phyloP scores from a whole-genome alignment of 257 asterid genomes.

The Gentiana dahurica region DNA sequence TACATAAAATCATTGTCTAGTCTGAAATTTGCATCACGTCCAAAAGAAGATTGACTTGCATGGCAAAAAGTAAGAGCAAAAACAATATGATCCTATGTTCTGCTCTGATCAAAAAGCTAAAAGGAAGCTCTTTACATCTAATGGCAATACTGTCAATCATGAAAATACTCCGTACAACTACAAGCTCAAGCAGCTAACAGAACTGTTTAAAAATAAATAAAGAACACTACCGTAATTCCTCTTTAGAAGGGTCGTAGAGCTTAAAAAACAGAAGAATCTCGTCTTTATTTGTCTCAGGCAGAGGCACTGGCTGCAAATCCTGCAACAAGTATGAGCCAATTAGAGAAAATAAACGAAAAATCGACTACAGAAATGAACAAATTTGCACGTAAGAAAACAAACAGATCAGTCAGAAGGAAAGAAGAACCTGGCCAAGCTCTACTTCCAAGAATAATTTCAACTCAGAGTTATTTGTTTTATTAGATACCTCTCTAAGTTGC shows the following conservation, averaged over 20 bases:
- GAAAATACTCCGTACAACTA: too few species aligned
- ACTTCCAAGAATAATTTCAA: constrained; percentile 69
- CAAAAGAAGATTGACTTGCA: too few species aligned
- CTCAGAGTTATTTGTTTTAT: constrained; percentile 60
- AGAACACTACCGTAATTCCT: constrained; percentile 40
- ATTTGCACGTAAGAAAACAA: not conserved
- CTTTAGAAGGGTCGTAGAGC: constrained; percentile 61
- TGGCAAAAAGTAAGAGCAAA: too few species aligned
- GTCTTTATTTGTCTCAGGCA: constrained; percentile 54
- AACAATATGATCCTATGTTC: too few species aligned
- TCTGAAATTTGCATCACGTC: too few species aligned
- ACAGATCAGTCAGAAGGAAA: constrained; percentile 2
- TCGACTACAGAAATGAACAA: not conserved
- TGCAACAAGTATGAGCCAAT: constrained; percentile 6
- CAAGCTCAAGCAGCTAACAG: too few species aligned
- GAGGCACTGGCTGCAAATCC: constrained; percentile 56
- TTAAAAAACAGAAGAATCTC: constrained; percentile 71
- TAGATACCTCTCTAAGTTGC: constrained; percentile 65
- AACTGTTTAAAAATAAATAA: not conserved
- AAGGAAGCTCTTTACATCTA: too few species aligned
- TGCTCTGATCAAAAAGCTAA: too few species aligned
- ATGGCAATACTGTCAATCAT: too few species aligned
- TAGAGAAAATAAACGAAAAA: not conserved
- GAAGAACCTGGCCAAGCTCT: constrained; percentile 38
- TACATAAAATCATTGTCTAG: too few species aligned